Evolutionary conservation across 305 asterid species (phyloP).

Genomic region (Petunia hybrid): DNA sequence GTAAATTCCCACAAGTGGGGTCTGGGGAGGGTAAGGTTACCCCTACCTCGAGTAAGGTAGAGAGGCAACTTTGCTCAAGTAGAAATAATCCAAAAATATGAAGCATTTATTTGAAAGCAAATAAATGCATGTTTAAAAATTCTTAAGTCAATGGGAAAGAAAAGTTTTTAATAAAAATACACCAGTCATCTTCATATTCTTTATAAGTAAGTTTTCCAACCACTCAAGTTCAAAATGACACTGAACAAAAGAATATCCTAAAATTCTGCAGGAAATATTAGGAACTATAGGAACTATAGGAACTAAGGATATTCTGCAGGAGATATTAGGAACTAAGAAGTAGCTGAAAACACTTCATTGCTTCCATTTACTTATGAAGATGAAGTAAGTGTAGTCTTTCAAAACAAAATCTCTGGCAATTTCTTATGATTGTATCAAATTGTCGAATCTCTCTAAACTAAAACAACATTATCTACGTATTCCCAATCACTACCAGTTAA

Average conservation of each 20-base stretch:
- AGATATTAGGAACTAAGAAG: not conserved
- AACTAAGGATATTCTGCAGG: too few relatives aligned
- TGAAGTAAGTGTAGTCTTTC: not conserved
- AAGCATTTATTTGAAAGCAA: not conserved
- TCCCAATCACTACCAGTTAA: not conserved
- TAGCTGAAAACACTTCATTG: slow-evolving; percentile 9
- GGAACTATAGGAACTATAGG: slow-evolving; percentile 1
- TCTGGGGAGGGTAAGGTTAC: too few relatives aligned
- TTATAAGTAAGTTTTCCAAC: not conserved
- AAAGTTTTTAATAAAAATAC: not conserved
- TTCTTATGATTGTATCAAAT: slow-evolving; percentile 14
- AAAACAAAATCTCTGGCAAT: slow-evolving; percentile 6
- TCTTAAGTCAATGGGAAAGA: slow-evolving; percentile 13
- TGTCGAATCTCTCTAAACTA: not conserved
- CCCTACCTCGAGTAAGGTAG: too few relatives aligned
- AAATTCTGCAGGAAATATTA: not conserved
- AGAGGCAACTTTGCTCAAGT: not conserved
- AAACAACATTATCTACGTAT: not conserved
- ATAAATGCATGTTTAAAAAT: slow-evolving; percentile 23
- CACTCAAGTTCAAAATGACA: not conserved
- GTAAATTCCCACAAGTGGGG: too few relatives aligned
- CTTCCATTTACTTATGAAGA: not conserved
- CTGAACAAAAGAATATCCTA: not conserved
- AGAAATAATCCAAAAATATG: slow-evolving; percentile 10
- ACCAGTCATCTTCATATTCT: not conserved